Evolutionary conservation across 2,329 filamentous ascomycete species (phyloP), one percentile per base, ranked within the genome.

Genomic region (Xylaria sp.): DNA sequence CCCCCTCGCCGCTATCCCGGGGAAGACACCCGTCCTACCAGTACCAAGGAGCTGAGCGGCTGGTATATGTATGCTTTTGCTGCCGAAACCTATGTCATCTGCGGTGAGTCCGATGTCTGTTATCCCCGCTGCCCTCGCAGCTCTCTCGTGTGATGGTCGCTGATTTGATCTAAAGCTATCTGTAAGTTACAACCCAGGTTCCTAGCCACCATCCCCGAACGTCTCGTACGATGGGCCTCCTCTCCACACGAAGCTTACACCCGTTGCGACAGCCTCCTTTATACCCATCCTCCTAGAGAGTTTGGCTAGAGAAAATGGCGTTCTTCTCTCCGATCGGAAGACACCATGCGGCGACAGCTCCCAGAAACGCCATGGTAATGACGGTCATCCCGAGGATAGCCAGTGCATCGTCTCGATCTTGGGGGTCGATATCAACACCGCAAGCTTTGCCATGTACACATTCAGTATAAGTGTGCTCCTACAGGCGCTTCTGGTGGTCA

Each of bases 1-100:
- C 76, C 75, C 59, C 7, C 35, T n/a, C 67, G 85, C 56, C 83
- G 86, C 59, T 97, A 96, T 75, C 82, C 83, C 2, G 92, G 91
- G 64, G 92, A 98, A 75, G 95, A 99, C 76, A 91, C 88, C 23
- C 85, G 94, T n/a, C 86, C 90, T 57, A 98, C 95, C 9, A 97
- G 91, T 75, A 80, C 80, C 69, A 94, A 90, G 76, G 95, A 99
- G 83, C 85, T 98, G 62, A 82, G 88, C 38, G 95, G 94, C 70
- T 99, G 96, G 91, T 99, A 98, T 78, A 90, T 90, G 75, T 98
- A 98, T 80, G 91, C 91, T 41, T 98, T 96, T 83, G 95, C 95
- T 23, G 93, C 94, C 19, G 95, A 99, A 79, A 94, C 96, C 55
- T 98, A 97, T 75, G 92, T 96, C 15, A 91, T 98, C 58, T 98